Conservation (phyloP, 129 eudicot genomes). For the Gnaphalium uliginosum region DNA sequence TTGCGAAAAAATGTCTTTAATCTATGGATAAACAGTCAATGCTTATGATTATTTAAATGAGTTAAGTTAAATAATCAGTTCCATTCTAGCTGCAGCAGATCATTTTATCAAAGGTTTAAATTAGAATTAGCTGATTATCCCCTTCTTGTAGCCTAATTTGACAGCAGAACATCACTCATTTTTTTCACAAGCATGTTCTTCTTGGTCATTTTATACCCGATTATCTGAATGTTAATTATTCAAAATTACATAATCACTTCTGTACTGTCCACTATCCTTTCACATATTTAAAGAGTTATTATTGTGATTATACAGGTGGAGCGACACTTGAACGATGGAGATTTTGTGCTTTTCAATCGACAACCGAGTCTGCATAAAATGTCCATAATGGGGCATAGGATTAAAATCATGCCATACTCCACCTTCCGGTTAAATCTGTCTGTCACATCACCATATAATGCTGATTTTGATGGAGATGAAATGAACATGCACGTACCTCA, state of each 20-base stretch:
- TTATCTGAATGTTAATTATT: neutral
- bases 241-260: neutral
- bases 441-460: slow-evolving; percentile 96
- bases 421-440: slow-evolving; percentile 92
- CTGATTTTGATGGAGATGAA: slow-evolving; percentile 99
- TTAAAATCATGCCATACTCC: slow-evolving; percentile 97
- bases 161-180: too few relatives aligned
- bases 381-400: slow-evolving; percentile 99
- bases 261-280: neutral
- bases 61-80: neutral
- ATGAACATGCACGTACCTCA: slow-evolving; percentile 99
- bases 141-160: too few relatives aligned
- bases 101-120: neutral
- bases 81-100: neutral
- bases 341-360: slow-evolving; percentile 89
- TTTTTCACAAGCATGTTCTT: too few relatives aligned
- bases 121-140: neutral
- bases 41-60: too few relatives aligned
- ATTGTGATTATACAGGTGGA: slow-evolving; percentile 67
- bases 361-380: slow-evolving; percentile 98
- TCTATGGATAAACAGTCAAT: neutral
- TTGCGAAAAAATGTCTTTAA: neutral
- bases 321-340: slow-evolving; percentile 94
- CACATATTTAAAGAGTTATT: neutral
- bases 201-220: neutral